Evolutionary conservation across 208 protist genomes (phyloP).

Genomic region (Blastocrithidia nonstop): DNA sequence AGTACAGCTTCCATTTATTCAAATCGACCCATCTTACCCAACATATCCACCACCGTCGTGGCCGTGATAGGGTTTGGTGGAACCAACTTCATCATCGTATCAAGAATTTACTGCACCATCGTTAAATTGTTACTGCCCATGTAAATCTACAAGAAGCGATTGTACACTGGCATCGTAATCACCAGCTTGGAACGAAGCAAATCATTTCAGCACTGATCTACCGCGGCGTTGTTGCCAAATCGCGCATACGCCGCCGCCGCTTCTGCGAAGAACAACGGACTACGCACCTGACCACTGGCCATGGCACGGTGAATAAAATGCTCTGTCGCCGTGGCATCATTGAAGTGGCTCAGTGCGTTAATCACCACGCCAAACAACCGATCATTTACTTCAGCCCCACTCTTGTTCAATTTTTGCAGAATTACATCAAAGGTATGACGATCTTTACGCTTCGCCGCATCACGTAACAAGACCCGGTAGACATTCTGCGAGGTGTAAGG

Average conservation of each 20-base stretch:
- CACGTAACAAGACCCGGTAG: slow-evolving; percentile 61
- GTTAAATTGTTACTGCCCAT: slow-evolving; percentile 67
- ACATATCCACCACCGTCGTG: slow-evolving; percentile 86
- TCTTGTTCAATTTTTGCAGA: slow-evolving; percentile 23
- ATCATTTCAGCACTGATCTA: slow-evolving; percentile 69
- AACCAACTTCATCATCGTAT: slow-evolving; percentile 83
- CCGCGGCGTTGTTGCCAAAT: slow-evolving; percentile 25
- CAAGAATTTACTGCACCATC: slow-evolving; percentile 76
- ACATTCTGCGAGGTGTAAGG: slow-evolving; percentile 49
- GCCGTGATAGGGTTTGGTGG: slow-evolving; percentile 81
- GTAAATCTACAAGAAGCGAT: slow-evolving; percentile 81
- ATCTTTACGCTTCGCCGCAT: slow-evolving; percentile 43
- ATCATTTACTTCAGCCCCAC: slow-evolving; percentile 44
- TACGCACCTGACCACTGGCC: slow-evolving; percentile 18
- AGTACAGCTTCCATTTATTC: slow-evolving; percentile 79
- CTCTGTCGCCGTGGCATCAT: slow-evolving; percentile 47
- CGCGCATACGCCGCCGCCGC: slow-evolving; percentile 51
- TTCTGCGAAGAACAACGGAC: slow-evolving; percentile 69
- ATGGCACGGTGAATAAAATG: slow-evolving; percentile 40
- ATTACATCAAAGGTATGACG: slow-evolving; percentile 28
- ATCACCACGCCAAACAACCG: slow-evolving; percentile 66
- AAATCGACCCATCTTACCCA: slow-evolving; percentile 83
- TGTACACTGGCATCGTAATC: slow-evolving; percentile 81
- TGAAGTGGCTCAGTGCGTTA: slow-evolving; percentile 36
- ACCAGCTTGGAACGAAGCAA: slow-evolving; percentile 52